Conservation (phyloP, 768 basidiomycete species). For the Tephrocybe sp. region DNA sequence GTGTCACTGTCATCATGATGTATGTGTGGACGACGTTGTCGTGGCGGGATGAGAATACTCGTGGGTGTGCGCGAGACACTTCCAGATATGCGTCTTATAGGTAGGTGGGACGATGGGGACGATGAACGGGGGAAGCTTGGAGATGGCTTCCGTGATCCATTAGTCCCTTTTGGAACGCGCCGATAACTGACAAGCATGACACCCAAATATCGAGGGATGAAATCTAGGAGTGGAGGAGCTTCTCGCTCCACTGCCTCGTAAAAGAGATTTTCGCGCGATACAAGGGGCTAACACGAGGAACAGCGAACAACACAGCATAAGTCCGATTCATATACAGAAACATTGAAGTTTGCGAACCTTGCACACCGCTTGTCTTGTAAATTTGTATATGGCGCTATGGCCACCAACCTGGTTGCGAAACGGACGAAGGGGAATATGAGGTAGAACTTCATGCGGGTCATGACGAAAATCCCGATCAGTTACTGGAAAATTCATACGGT, state of each 20-base stretch:
- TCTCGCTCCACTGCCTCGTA: constrained; percentile 96
- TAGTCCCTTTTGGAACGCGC: constrained; percentile 54
- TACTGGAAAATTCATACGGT: constrained; percentile 3
- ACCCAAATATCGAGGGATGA: constrained; percentile 97
- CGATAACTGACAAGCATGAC: constrained; percentile 99
- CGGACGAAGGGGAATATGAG: constrained; percentile 90
- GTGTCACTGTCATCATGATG: constrained; percentile 44
- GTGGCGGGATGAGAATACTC: constrained; percentile 18
- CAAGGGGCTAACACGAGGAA: constrained; percentile 70
- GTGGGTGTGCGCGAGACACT: constrained; percentile 21
- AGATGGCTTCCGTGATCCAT: constrained; percentile 19
- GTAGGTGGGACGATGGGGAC: constrained; percentile 26
- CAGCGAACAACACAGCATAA: constrained; percentile 17
- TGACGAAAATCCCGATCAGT: constrained; percentile 32
- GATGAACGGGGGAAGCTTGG: constrained; percentile 19
- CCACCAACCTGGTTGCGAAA: constrained; percentile 99
- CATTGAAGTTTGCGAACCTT: constrained; percentile 64
- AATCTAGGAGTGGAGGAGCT: constrained; percentile 87
- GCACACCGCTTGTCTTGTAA: constrained; percentile 96
- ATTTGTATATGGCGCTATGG: constrained; percentile 96
- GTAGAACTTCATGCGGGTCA: constrained; percentile 57
- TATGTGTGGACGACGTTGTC: constrained; percentile 16
- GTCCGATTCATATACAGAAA: constrained; percentile 19
- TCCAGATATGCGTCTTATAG: constrained; percentile 21
- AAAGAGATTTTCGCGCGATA: constrained; percentile 95